These are phyloP conservation scores for Coffea humblotiana DNA, from an alignment of 305 asterid species.

Conservation along the genomic window DNA sequence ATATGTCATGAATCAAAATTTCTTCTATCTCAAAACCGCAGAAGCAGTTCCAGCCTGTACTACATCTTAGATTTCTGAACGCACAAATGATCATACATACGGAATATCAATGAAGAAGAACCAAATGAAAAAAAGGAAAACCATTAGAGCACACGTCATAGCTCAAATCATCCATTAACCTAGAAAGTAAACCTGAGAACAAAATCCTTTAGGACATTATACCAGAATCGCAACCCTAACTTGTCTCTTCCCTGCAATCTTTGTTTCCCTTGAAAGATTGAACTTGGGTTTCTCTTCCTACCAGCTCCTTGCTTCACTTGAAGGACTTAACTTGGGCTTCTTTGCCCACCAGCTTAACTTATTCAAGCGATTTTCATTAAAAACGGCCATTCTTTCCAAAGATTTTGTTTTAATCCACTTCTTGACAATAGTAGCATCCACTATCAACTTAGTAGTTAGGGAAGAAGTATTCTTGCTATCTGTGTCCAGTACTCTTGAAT, in stretches of 20 bases:
- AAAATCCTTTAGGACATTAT: not conserved
- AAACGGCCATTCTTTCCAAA: not conserved
- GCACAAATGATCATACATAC: not conserved
- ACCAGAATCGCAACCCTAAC: not conserved
- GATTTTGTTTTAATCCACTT: not conserved
- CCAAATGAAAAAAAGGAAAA: not conserved
- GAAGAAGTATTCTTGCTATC: not conserved
- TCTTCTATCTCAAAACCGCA: not conserved
- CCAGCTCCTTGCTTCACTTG: not conserved
- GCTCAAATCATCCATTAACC: not conserved
- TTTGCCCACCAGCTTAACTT: not conserved
- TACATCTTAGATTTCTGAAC: not conserved
- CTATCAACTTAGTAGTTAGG: not conserved
- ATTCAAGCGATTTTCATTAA: not conserved
- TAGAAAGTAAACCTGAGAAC: not conserved
- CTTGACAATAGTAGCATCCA: not conserved
- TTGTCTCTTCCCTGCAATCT: not conserved
- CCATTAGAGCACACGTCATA: not conserved
- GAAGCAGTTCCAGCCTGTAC: not conserved
- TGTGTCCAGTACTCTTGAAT: not conserved
- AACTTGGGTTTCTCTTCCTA: too few relatives aligned
- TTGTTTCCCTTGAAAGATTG: not conserved
- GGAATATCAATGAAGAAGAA: not conserved
- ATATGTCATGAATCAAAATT: not conserved
- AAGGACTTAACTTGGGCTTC: not conserved